Base-by-base conservation (phyloP, 305 asterid species). In the Rubia balearica region DNA sequence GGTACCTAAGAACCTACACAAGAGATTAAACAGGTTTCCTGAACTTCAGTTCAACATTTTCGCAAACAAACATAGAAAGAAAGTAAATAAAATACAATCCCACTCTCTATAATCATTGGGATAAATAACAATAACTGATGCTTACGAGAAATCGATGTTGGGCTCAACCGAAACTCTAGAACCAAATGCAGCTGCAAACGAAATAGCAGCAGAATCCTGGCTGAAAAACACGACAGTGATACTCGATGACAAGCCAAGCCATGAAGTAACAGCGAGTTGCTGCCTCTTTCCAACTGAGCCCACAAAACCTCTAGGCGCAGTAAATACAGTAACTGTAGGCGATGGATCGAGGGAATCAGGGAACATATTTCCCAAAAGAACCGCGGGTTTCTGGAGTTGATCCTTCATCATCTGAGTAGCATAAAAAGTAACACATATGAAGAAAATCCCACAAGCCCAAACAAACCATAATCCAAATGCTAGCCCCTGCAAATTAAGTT, bases 111-210 rank as follows among this genome's bases (percentile, higher is more conserved):
- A 16, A 14, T 48, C 55, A 48, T 33, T 33, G 16, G 6, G 17
- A 7, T 14, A 38, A 38, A 17, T 33, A 24, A 41, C 61, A 51
- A 72, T 0, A 43, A 30, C 22, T 55, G 45, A 66, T 17, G n/a
- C 61, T 85, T 79, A 88, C 97, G 96, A 83, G 89, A 88, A 91
- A 81, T 91, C 97, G 42, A 93, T 82, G 67, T 84, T 77, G 76
- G 90, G 82, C 73, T 88, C 95, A 72, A 91, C 90, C 4, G 85
- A 78, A 40, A 89, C 87, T 82, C 96, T 76, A 13, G 87, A 77
- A 73, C 84, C 87, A 71, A 84, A 75, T 17, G 86, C 78, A 76
- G 33, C 78, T n/a, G 93, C 91, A 78, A 88, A 88, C 74, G 90
- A 78, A 83, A 78, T 76, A 77, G 86, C 96, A 57, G 90, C 84